Base-by-base conservation (phyloP, 441 rosid species). In the Erodium texanum region DNA sequence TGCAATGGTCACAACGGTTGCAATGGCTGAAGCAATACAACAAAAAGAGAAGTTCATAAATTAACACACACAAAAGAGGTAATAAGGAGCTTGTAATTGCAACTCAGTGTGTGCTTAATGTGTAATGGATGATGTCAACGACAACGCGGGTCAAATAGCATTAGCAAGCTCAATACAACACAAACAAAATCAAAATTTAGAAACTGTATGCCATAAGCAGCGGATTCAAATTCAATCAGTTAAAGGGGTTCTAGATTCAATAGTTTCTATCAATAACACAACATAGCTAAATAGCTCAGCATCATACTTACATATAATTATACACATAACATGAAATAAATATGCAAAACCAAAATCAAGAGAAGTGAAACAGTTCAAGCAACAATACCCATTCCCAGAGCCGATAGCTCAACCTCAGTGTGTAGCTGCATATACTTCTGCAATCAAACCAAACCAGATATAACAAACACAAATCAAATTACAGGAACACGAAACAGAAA, bases 1-100 rank as follows among this genome's bases (percentile, higher is more conserved):
- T 14, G 96, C 88, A 73, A 89, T 82, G 9, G 89, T 87, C 36
- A 89, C 89, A 69, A 87, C 89, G 0, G 93, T 84, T n/a, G 96
- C 89, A 56, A 89, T 89, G 64, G 93, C 89, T 82, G 84, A 7
- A 48, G 62, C 19, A 27, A 27, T 27, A 27, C 29, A 27, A 27
- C 29, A 27, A 27, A 27, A 27, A 27, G 29, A n/a, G n/a, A n/a
- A 27, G 29, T 27, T 27, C 29, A 27, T 27, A 27, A 27, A 27
- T 27, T 27, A 19, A 45, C 62, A 72, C 50, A 12, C 15, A 5
- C 1, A 22, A 8, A 63, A 24, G 27, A 70, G 7, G 12, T 20
- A 50, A 16, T 45, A 63, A 7, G 12, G 41, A 54, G 52, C 52
- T 54, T 7, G 22, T 4, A 54, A 54, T 54, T 16, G 23, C 23